These are phyloP conservation scores for Pythium brassicae DNA, from an alignment of 352 stramenopile species.

Conservation along the genomic window DNA sequence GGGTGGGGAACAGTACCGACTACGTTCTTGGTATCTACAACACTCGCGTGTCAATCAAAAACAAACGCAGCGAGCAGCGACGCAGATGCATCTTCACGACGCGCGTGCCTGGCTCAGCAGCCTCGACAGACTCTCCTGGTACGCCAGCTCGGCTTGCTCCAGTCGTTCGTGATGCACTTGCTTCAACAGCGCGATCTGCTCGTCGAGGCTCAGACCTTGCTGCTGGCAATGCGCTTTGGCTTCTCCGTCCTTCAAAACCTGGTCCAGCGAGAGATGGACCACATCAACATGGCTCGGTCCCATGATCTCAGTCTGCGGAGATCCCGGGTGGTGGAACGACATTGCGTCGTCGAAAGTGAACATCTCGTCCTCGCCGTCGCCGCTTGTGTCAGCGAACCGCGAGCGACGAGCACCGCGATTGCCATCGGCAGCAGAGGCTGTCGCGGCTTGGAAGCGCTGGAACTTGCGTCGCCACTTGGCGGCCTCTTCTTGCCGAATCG, in stretches of 20 bases:
- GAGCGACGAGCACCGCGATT: conserved; percentile 2
- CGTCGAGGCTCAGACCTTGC: conserved; percentile 15
- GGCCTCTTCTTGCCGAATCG: conserved; percentile 22
- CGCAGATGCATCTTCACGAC: not conserved
- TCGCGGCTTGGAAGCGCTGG: conserved; percentile 7
- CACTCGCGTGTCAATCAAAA: not conserved
- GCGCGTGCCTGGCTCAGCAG: conserved; percentile 18
- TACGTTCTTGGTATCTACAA: not conserved
- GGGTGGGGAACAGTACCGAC: too few relatives aligned
- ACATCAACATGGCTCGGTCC: conserved; percentile 13
- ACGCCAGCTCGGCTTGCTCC: conserved; percentile 32
- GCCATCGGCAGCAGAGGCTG: not conserved
- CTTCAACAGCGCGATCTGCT: conserved; percentile 31
- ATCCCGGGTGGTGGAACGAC: not conserved
- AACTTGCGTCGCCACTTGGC: conserved; percentile 27
- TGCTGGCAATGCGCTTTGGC: not conserved
- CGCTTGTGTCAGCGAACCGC: conserved; percentile 7
- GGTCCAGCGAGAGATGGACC: conserved; percentile 12
- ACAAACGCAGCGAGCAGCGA: not conserved
- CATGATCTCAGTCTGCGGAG: not conserved
- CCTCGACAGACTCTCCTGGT: conserved; percentile 28
- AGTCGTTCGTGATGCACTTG: conserved; percentile 24
- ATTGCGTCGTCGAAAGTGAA: conserved; percentile 10
- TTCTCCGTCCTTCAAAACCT: conserved; percentile 6
- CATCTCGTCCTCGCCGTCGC: conserved; percentile 21